These are phyloP conservation scores for Gonium pectorale DNA, from an alignment of 139 green algal species.

Conservation along the genomic window DNA sequence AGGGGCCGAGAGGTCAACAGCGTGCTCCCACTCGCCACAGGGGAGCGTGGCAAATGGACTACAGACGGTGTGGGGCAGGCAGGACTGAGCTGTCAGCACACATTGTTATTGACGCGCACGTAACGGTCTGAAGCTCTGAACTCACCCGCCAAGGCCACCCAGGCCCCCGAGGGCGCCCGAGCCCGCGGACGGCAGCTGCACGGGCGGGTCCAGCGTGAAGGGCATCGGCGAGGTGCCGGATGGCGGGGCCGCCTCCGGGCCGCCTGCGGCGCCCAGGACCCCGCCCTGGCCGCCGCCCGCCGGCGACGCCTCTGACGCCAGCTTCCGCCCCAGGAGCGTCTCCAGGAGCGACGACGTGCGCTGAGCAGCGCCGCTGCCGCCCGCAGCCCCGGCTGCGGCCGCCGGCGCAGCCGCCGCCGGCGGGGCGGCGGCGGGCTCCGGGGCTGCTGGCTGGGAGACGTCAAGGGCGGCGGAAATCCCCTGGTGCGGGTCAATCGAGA, in stretches of 20 bases:
- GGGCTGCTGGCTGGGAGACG: constrained; percentile 7
- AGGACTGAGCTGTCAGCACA: too few relatives aligned
- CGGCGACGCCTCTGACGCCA: background rate
- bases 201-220: constrained; percentile 31
- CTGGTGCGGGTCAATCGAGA: too few relatives aligned
- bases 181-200: constrained; percentile 4
- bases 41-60: too few relatives aligned
- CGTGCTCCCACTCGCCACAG: too few relatives aligned
- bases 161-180: constrained; percentile 12
- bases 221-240: background rate
- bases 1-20: too few relatives aligned
- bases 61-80: too few relatives aligned
- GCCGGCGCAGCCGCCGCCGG: too few relatives aligned
- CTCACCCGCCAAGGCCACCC: constrained; percentile 21
- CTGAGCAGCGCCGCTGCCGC: constrained; percentile 23
- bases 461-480: too few relatives aligned
- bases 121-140: too few relatives aligned
- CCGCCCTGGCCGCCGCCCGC: background rate
- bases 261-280: background rate
- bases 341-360: constrained; percentile 31
- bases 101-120: too few relatives aligned
- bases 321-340: constrained; percentile 35
- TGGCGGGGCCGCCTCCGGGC: background rate
- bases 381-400: background rate
- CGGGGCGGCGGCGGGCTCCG: background rate